Evolutionary conservation across 2,329 filamentous ascomycete genomes (phyloP), one percentile per base, ranked within the genome.

Genomic region (Nannizziopsis barbatae): DNA sequence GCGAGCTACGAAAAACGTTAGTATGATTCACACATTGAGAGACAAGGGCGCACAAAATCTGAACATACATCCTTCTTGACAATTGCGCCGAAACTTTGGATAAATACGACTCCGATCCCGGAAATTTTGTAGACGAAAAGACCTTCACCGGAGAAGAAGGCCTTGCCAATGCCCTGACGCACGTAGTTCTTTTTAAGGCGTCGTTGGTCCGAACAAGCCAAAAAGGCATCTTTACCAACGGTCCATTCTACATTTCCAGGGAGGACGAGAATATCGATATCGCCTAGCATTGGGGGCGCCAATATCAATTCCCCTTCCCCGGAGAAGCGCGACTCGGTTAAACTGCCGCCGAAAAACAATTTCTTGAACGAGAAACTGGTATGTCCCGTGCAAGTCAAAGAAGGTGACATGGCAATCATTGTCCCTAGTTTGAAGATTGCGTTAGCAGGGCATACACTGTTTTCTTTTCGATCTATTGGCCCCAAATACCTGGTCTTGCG

Each of bases 401-500:
- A 84, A 1, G 86, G 83, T 2, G 86, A 88, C 92, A 96, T 98
- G 61, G 86, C 86, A 58, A 98, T 86, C 88, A 98, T 92, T 49
- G 81, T 77, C 11, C 89, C 86, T 79, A 49, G 12, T 15, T 27
- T 31, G 7, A 42, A 11, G 17, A 2, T 10, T 15, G 14, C 9
- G 15, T 45, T 30, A 46, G 27, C 22, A 50, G 8, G 11, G 7
- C 11, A 9, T n/a, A 12, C 5, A 2, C 12, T 17, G 18, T 3
- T 6, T 35, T 11, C 14, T 3, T 36, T 14, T 8, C 30, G 11
- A 33, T 32, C n/a, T 1, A 32, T 33, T 50, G 10, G 33, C 4
- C 9, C 32, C 4, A 36, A 15, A 32, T 61, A 81, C 81, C 84
- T 14, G 92, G 88, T 62, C 86, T 92, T 2, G 80, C 86, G 17